Percentiles rank a stretch among this genome's conserved stretches.
Conservation (phyloP, 148 eudicot genomes). For the Salicornia ramosissima region DNA sequence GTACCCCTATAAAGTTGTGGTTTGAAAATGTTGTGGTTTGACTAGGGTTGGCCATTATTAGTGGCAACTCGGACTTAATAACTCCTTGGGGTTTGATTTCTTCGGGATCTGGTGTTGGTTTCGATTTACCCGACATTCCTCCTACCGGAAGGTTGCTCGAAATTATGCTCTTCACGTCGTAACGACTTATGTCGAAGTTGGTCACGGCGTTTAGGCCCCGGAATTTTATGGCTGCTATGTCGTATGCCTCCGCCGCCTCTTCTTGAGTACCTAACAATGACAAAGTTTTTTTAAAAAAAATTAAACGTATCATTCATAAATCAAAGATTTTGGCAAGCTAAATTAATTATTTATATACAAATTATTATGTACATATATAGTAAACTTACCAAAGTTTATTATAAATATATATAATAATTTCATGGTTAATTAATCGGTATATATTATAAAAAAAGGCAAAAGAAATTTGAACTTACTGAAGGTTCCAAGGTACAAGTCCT, state of each 20-base stretch:
- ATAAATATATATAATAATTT: no score
- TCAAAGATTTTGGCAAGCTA: no score
- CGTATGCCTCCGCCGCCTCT: conserved; percentile 96
- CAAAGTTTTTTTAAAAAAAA: no score
- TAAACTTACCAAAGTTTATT: no score
- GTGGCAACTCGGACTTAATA: conserved; percentile 19
- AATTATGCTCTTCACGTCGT: conserved; percentile 72
- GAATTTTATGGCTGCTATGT: conserved; percentile 90
- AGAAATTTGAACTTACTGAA: conserved; percentile 49
- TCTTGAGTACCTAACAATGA: conserved; percentile 66
- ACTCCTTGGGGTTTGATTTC: conserved; percentile 26
- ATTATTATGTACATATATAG: no score
- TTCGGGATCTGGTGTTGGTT: conserved; percentile 24
- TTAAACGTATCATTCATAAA: no score
- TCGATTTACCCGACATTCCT: conserved; percentile 42
- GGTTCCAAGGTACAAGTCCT: conserved; percentile 92
- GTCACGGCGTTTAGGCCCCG: conserved; percentile 85
- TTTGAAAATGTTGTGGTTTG: background rate
- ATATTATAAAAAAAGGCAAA: no score
- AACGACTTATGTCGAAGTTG: conserved; percentile 88
- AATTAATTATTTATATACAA: no score
- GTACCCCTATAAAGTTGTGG: conserved; percentile 20
- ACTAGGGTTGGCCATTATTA: background rate
- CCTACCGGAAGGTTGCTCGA: conserved; percentile 67
- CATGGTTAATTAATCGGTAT: no score